Evolutionary conservation across 805 yeast genomes (phyloP).

Genomic region (Myxozyma udenii): DNA sequence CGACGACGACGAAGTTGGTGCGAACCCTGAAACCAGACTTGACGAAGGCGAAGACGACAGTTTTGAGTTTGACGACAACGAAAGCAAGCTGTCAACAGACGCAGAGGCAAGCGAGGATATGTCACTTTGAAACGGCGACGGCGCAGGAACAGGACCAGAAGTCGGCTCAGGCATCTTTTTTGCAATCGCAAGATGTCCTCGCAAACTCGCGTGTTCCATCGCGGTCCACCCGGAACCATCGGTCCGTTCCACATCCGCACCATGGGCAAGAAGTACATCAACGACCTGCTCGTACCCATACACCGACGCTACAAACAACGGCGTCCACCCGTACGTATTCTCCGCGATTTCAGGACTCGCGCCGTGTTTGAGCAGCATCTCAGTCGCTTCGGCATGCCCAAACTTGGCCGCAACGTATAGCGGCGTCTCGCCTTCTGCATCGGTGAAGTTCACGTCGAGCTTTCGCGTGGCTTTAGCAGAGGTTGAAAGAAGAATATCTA

Average conservation of each 20-base stretch:
- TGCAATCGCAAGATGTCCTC: slow-evolving; percentile 79
- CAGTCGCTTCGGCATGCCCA: slow-evolving; percentile 53
- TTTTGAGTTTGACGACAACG: slow-evolving; percentile 17
- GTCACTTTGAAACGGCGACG: slow-evolving; percentile 11
- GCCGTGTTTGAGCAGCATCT: slow-evolving; percentile 54
- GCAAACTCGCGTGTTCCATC: slow-evolving; percentile 89
- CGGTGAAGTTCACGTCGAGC: slow-evolving; percentile 62
- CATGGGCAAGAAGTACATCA: slow-evolving; percentile 49
- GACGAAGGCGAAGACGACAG: slow-evolving; percentile 23
- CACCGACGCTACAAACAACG: slow-evolving; percentile 82
- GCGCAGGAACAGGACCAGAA: slow-evolving; percentile 11
- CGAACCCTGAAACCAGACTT: slow-evolving; percentile 24
- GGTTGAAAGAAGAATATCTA: slow-evolving; percentile 52
- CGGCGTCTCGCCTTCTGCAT: slow-evolving; percentile 71
- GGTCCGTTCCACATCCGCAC: slow-evolving; percentile 53
- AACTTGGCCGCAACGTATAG: slow-evolving; percentile 75
- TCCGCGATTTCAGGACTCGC: slow-evolving; percentile 80
- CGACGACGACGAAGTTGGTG: slow-evolving; percentile 34
- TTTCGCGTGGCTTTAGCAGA: slow-evolving; percentile 37
- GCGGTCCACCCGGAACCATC: slow-evolving; percentile 96
- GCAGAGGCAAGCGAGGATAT: slow-evolving; percentile 25
- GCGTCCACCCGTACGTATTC: slow-evolving; percentile 86
- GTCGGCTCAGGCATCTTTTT: slow-evolving; percentile 44
- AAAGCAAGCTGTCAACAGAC: slow-evolving; percentile 24
- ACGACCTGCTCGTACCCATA: slow-evolving; percentile 70